Evolutionary conservation across 257 asterid genomes (phyloP).

Genomic region (Solanum virginianum): DNA sequence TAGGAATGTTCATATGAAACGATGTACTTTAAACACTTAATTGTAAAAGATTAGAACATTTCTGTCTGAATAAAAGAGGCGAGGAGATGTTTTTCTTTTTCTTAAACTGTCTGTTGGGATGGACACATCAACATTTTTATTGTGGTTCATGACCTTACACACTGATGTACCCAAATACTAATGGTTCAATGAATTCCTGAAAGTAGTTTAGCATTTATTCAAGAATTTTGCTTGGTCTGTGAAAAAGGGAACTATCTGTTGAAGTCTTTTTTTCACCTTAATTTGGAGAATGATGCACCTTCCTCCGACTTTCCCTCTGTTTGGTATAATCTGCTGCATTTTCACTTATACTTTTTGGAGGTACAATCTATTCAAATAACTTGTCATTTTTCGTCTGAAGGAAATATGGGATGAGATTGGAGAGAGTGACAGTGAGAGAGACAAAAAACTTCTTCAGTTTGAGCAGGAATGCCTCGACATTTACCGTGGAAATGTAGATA

Average conservation of each 20-base stretch:
- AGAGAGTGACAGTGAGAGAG: constrained; percentile 55
- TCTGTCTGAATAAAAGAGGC: neutral
- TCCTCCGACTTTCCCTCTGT: neutral
- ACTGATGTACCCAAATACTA: neutral
- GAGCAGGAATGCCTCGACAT: constrained; percentile 79
- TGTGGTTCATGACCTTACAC: neutral
- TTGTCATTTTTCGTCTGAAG: constrained; percentile 11
- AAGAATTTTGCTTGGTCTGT: neutral
- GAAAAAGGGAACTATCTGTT: neutral
- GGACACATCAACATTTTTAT: neutral
- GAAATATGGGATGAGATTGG: constrained; percentile 77
- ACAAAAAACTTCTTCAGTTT: constrained; percentile 62
- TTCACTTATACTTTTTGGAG: neutral
- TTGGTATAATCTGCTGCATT: neutral
- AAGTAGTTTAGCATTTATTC: neutral
- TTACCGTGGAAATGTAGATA: constrained; percentile 55
- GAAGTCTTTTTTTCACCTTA: neutral
- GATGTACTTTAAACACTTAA: neutral
- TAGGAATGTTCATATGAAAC: constrained; percentile 36
- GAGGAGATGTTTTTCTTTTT: neutral
- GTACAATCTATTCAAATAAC: neutral
- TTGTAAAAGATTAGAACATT: neutral
- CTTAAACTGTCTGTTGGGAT: neutral
- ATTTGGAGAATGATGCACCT: neutral
- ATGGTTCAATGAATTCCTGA: neutral